A percentile compares a stretch with the other conserved stretches of the same genome.
Evolutionary conservation across 2,329 filamentous ascomycete genomes (phyloP).

Genomic region (Paradendryphiella salina): DNA sequence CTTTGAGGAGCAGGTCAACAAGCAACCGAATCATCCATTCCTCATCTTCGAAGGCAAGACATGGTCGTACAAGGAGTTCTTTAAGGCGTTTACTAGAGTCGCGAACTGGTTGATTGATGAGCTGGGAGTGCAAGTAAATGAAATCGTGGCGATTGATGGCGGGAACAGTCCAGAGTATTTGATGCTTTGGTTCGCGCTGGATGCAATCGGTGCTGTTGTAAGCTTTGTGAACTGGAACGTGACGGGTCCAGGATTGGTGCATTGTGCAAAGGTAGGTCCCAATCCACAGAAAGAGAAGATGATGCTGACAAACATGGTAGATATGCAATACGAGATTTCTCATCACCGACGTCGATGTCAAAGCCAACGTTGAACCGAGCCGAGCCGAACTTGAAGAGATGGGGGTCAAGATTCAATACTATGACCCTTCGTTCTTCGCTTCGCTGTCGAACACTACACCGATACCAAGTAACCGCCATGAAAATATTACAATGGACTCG

Average conservation of each 20-base stretch:
- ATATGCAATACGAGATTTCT: slow-evolving; percentile 54
- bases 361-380: slow-evolving; percentile 49
- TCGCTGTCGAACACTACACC: slow-evolving; percentile 26
- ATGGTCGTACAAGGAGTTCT: slow-evolving; percentile 43
- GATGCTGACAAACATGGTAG: slow-evolving; percentile 55
- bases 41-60: slow-evolving; percentile 44
- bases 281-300: slow-evolving; percentile 18
- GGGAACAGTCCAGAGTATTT: slow-evolving; percentile 44
- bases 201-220: slow-evolving; percentile 39
- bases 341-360: slow-evolving; percentile 54
- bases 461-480: slow-evolving; percentile 31
- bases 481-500: slow-evolving; percentile 31
- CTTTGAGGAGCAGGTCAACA: slow-evolving; percentile 45
- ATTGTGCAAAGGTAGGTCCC: slow-evolving; percentile 46
- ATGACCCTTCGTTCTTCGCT: slow-evolving; percentile 31
- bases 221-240: slow-evolving; percentile 47
- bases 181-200: slow-evolving; percentile 46
- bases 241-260: slow-evolving; percentile 40
- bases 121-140: slow-evolving; percentile 35
- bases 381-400: slow-evolving; percentile 28
- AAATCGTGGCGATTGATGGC: slow-evolving; percentile 45
- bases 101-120: slow-evolving; percentile 46
- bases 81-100: slow-evolving; percentile 30
- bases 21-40: slow-evolving; percentile 37
- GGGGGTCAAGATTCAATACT: slow-evolving; percentile 36